Percentiles rank a stretch among this genome's conserved stretches.
phyloP scores from a whole-genome alignment of 441 rosid genomes.

The Populus hybrid region DNA sequence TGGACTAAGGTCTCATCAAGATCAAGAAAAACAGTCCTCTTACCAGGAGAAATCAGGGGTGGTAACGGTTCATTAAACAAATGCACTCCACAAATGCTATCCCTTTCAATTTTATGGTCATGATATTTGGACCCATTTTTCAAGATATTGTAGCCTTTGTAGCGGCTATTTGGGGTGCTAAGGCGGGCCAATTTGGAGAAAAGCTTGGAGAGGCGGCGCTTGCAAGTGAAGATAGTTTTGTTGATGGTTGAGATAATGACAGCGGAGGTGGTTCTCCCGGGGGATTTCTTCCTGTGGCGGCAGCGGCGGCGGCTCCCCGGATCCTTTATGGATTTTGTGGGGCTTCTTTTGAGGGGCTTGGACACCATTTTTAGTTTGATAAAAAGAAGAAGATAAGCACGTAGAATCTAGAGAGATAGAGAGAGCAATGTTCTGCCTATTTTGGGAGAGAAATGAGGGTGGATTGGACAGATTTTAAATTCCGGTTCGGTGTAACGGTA shows the following conservation, averaged over 20 bases:
- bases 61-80: constrained; percentile 35
- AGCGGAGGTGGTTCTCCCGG: constrained; percentile 31
- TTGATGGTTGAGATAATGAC: constrained; percentile 49
- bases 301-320: constrained; percentile 14
- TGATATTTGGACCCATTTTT: constrained; percentile 10
- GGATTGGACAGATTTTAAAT: constrained; percentile 23
- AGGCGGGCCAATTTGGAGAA: constrained; percentile 57
- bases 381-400: background rate
- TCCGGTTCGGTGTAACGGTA: constrained; percentile 56
- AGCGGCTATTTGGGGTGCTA: constrained; percentile 27
- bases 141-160: constrained; percentile 53
- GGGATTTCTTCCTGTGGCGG: constrained; percentile 38
- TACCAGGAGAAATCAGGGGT: constrained; percentile 30
- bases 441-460: background rate
- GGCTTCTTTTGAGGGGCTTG: constrained; percentile 27
- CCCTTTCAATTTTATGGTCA: constrained; percentile 6
- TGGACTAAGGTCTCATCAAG: constrained; percentile 86
- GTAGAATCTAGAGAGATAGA: background rate
- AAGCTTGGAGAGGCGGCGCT: constrained; percentile 53
- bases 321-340: constrained; percentile 29
- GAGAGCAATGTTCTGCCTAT: background rate
- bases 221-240: constrained; percentile 52
- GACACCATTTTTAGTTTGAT: constrained; percentile 36
- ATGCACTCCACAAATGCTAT: constrained; percentile 17
- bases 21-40: constrained; percentile 72